Conservation (phyloP, 208 protist species). For the Wallacemonas sp. region DNA sequence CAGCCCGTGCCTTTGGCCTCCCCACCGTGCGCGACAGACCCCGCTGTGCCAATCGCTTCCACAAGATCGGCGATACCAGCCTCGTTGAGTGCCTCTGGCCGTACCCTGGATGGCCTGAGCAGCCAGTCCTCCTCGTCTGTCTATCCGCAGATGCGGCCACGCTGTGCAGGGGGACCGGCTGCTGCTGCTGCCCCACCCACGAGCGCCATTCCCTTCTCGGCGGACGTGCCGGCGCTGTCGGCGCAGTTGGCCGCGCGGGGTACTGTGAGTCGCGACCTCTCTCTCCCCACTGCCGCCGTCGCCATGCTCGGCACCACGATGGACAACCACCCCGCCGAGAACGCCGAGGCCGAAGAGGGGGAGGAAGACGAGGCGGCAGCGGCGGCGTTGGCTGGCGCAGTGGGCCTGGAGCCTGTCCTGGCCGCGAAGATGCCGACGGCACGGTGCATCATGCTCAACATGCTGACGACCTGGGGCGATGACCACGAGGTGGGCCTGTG, state of each 20-base stretch:
- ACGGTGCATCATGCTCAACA: conserved; percentile 59
- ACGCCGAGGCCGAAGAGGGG: conserved; percentile 6
- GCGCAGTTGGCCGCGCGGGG: neutral
- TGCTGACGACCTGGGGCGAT: conserved; percentile 91
- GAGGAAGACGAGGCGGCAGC: neutral
- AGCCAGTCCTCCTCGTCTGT: neutral
- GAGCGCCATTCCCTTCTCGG: conserved; percentile 1
- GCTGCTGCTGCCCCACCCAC: neutral
- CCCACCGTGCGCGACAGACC: no score
- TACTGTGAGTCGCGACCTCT: no score
- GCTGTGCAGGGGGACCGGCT: neutral
- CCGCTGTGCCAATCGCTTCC: no score
- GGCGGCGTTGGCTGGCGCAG: conserved; percentile 6
- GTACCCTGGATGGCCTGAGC: no score
- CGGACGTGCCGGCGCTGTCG: neutral
- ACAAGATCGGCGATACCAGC: no score
- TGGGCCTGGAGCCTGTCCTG: conserved; percentile 35
- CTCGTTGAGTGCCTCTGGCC: no score
- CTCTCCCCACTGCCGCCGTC: no score
- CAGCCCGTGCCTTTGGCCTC: no score
- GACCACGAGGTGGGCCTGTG: conserved; percentile 87
- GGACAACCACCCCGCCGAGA: neutral
- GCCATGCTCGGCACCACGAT: no score
- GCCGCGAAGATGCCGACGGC: conserved; percentile 50
- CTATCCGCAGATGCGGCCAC: conserved; percentile 9